Evolutionary conservation across 345 rosid species (phyloP).

Genomic region (Pistacia integerrima): DNA sequence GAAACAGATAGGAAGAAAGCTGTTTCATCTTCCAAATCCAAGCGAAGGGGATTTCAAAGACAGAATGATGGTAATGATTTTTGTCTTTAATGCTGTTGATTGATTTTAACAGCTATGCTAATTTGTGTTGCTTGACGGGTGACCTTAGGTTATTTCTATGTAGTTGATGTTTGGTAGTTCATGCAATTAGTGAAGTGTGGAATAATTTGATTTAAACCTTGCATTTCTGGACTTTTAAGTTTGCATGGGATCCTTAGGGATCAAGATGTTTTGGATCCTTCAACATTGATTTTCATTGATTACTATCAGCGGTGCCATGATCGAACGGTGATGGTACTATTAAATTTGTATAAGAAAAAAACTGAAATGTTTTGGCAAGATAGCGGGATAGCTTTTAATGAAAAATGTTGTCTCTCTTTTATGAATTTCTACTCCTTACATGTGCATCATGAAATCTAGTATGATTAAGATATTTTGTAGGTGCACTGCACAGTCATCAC

Average conservation of each 20-base stretch:
- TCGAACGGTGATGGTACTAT: constrained; percentile 5
- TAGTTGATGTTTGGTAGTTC: background rate
- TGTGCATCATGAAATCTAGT: background rate
- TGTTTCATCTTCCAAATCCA: constrained; percentile 50
- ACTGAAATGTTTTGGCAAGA: background rate
- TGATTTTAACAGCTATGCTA: background rate
- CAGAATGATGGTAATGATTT: constrained; percentile 50
- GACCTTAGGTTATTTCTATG: background rate
- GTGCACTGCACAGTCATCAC: background rate
- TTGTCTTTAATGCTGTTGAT: constrained; percentile 5
- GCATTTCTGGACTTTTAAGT: background rate
- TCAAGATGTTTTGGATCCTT: background rate
- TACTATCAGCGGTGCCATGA: background rate
- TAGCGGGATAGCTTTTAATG: background rate
- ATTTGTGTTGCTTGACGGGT: constrained; percentile 13
- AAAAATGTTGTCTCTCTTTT: background rate
- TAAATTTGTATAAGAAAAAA: background rate
- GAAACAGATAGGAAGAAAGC: constrained; percentile 38
- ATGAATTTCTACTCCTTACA: background rate
- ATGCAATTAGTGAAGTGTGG: background rate
- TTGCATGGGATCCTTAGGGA: background rate
- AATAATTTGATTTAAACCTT: background rate
- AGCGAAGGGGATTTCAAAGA: constrained; percentile 42
- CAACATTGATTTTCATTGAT: background rate
- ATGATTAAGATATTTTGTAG: background rate